Base-by-base conservation (phyloP, 2,329 filamentous ascomycete genomes). In the Clarireedia homoeocarpa region DNA sequence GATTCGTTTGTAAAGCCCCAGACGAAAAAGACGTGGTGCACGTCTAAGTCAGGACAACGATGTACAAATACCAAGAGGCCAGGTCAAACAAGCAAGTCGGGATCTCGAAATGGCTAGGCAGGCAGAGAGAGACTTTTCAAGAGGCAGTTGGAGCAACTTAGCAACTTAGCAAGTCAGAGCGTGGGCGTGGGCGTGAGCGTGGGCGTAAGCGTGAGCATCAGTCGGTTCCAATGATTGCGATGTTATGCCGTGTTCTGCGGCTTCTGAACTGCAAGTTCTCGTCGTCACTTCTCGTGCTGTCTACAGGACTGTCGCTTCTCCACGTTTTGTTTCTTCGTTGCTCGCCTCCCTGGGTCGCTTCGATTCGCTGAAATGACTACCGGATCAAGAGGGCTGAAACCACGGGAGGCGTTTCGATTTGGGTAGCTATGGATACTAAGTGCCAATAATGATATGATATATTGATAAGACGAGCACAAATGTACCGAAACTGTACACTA, bases 321-420 rank as follows among this genome's bases (percentile, higher is more conserved):
- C 39, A 42, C 15, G 17, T 20, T 30, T 48, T 34, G 44, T 48
- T 39, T 40, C 30, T 26, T 44, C 23, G 52, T 23, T 49, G 24
- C 27, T 40, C 14, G 15, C 36, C 38, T 39, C 51, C 30, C 20
- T 42, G n/a, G n/a, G 14, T 38, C 6, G 38, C 30, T 55, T 50
- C 7, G 38, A 26, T 24, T 20, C 10, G 23, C 48, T 40, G n/a
- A 40, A 27, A 30, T 26, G 34, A 50, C 14, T 36, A 38, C 14
- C 46, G 53, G 53, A 50, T 40, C n/a, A 38, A 47, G 44, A 51
- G 53, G 46, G 26, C 46, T 55, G 53, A 55, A 55, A 55, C 53
- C 46, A 50, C 53, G 20, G 53, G 17, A 55, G n/a, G 20, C 30
- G 36, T 55, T 55, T 20, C 36, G 26, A 36, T 55, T 24, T 45